These are phyloP conservation scores for Hyaloperonospora brassicae DNA, from an alignment of 352 stramenopile genomes.

Conservation along the genomic window DNA sequence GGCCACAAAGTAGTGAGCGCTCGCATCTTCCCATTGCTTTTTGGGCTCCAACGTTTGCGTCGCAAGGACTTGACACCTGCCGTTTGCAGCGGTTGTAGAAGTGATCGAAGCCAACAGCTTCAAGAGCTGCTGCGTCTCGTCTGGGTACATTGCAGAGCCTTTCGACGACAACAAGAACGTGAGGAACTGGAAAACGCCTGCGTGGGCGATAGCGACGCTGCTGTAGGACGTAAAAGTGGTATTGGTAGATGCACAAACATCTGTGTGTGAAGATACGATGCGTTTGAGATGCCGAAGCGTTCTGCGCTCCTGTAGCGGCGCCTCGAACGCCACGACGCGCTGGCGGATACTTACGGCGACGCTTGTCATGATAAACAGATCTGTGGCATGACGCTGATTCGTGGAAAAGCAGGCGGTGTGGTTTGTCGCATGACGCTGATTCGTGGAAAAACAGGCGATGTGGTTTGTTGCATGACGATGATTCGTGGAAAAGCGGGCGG, in stretches of 20 bases:
- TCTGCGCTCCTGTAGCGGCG: constrained; percentile 26
- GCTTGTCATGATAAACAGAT: constrained; percentile 10
- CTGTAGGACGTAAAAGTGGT: constrained; percentile 1
- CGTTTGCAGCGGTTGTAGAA: constrained; percentile 7
- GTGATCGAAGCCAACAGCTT: background rate
- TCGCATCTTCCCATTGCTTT: constrained; percentile 17
- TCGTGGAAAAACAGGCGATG: too few species aligned
- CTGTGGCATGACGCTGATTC: constrained; percentile 15
- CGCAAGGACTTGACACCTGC: background rate
- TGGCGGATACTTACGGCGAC: constrained; percentile 31
- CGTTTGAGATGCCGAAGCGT: constrained; percentile 18
- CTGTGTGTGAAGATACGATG: constrained; percentile 1
- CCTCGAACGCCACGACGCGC: constrained; percentile 37
- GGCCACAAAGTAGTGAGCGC: constrained; percentile 15
- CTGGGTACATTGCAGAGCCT: constrained; percentile 16
- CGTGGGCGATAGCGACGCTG: constrained; percentile 31
- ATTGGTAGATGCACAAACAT: background rate
- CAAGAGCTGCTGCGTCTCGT: constrained; percentile 23
- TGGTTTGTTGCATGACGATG: too few species aligned
- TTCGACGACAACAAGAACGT: constrained; percentile 24
- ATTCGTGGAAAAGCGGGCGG: constrained; percentile 8
- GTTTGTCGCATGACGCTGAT: too few species aligned
- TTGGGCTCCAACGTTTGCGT: constrained; percentile 5
- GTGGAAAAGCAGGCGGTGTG: too few species aligned
- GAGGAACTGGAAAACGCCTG: constrained; percentile 29